phyloP scores from a whole-genome alignment of 257 asterid species.

The Paulownia fortunei region DNA sequence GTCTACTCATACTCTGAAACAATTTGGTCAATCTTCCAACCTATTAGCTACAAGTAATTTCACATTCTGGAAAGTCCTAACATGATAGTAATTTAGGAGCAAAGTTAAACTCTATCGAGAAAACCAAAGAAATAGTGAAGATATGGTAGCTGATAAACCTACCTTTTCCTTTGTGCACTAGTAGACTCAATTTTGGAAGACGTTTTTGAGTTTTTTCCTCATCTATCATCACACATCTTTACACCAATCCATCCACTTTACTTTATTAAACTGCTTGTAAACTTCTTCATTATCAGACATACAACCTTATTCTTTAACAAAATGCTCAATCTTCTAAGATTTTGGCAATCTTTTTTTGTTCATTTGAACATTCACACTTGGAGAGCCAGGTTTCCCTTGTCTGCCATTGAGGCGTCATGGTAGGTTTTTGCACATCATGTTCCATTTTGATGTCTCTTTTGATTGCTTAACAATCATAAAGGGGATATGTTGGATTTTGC shows the following conservation, averaged over 20 bases:
- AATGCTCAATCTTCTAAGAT: slow-evolving; percentile 74
- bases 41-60: slow-evolving; percentile 93
- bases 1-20: slow-evolving; percentile 75
- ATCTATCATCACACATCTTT: slow-evolving; percentile 85
- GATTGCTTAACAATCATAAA: too few species aligned
- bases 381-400: slow-evolving; percentile 63
- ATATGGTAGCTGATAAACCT: slow-evolving; percentile 21
- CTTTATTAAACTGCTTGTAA: slow-evolving; percentile 96
- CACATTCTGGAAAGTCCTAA: slow-evolving; percentile 88
- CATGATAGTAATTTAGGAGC: slow-evolving; percentile 10
- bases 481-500: too few species aligned
- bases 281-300: slow-evolving; percentile 96
- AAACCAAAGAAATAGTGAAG: slow-evolving; percentile 16
- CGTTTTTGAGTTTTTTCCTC: slow-evolving; percentile 88
- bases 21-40: slow-evolving; percentile 88
- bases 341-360: slow-evolving; percentile 59
- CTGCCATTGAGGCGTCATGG: too few species aligned
- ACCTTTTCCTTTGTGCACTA: slow-evolving; percentile 96
- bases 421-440: too few species aligned
- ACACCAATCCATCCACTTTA: slow-evolving; percentile 99
- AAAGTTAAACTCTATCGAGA: slow-evolving; percentile 19
- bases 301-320: slow-evolving; percentile 98
- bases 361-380: slow-evolving; percentile 46
- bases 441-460: too few species aligned
- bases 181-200: slow-evolving; percentile 81